Base-by-base conservation (phyloP, 2,329 filamentous ascomycete genomes). In the Rosellinia necatrix region DNA sequence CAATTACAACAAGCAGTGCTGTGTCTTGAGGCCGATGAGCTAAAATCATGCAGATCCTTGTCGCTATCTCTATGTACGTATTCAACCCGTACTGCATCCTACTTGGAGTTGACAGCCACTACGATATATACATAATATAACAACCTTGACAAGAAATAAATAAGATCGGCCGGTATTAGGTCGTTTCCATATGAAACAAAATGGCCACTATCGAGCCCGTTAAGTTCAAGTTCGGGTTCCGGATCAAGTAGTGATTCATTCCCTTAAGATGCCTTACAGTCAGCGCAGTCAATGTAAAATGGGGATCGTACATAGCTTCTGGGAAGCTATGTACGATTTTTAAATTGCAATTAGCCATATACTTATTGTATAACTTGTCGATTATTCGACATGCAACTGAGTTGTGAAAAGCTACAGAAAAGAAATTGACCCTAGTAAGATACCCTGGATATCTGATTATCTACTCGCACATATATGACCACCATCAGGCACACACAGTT, bases 361-460 rank as follows among this genome's bases (percentile, higher is more conserved):
- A n/a, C n/a, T n/a, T n/a, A n/a, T n/a, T n/a, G n/a, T n/a, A n/a
- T n/a, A n/a, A n/a, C n/a, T n/a, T n/a, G n/a, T n/a, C n/a, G n/a
- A n/a, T n/a, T n/a, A 42, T 49, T 50, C 55, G 44, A 48, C 15
- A 17, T 15, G 40, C 21, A 41, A 29, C 48, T 27, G 25, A 19
- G 24, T 19, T 17, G 10, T 22, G 40, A 50, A 43, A 47, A 40
- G 50, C 47, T 47, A 42, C 46, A 50, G 22, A 34, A 37, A 49
- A 54, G 56, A 46, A 50, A 41, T 54, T 3, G 4, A 55, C 50
- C 51, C 55, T 22, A 32, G 49, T 46, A 38, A 38, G 41, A n/a
- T 25, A 53, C 49, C 40, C 43, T 54, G 40, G 15, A 17, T 34
- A 30, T 4, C 27, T 9, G 17, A 49, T 41, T 21, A 27, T 30